phyloP scores from a whole-genome alignment of 306 rosid genomes.

The Prinsepia uniflora region DNA sequence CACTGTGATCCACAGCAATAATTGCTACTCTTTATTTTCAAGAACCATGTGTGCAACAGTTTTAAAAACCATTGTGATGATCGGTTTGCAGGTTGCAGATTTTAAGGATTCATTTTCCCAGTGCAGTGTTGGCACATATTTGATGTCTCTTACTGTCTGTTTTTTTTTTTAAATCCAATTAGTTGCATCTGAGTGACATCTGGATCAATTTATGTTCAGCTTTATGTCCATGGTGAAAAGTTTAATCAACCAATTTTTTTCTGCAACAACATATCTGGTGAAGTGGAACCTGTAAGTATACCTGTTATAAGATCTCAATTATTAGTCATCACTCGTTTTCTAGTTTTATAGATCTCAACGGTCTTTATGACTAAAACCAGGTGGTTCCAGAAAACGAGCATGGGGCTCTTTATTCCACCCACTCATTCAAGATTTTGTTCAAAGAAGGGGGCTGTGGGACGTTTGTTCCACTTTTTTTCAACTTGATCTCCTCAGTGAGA shows the following conservation, averaged over 20 bases:
- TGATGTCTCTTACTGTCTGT: not conserved
- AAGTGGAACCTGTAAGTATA: slow-evolving; percentile 84
- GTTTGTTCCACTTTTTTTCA: slow-evolving; percentile 89
- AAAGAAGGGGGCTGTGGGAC: slow-evolving; percentile 99
- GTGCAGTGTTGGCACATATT: not conserved
- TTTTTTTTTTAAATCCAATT: not conserved
- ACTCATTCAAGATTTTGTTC: slow-evolving; percentile 84
- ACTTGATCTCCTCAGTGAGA: slow-evolving; percentile 81
- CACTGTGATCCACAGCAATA: not conserved
- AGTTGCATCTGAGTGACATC: not conserved
- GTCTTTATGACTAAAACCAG: slow-evolving; percentile 28
- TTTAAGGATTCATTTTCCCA: not conserved
- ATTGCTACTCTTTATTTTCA: not conserved
- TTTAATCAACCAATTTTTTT: slow-evolving; percentile 93
- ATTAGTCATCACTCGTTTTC: not conserved
- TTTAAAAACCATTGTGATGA: not conserved
- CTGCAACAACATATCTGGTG: slow-evolving; percentile 96
- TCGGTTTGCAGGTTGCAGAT: not conserved
- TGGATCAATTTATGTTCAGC: slow-evolving; percentile 47
- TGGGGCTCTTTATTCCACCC: slow-evolving; percentile 74
- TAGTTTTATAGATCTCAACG: not conserved
- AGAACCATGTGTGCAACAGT: not conserved
- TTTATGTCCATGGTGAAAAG: slow-evolving; percentile 67
- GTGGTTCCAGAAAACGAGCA: slow-evolving; percentile 81
- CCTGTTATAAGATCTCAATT: slow-evolving; percentile 1